These are phyloP conservation scores for Acanthamoeba lenticulata DNA, from an alignment of 208 protist genomes.

Conservation along the genomic window DNA sequence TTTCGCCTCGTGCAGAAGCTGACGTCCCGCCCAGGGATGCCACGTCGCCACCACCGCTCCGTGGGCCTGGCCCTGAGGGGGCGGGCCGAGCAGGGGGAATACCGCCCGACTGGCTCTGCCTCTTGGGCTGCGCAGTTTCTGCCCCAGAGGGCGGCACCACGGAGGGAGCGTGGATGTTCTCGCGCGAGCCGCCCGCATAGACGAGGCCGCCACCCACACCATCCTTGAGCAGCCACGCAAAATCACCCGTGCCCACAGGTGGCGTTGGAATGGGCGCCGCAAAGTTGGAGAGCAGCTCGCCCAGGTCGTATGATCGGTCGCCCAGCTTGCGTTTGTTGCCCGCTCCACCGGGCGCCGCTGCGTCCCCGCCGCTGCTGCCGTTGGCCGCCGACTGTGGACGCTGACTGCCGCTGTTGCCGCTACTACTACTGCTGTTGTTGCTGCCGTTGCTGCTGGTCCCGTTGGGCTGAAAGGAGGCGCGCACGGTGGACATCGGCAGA, in stretches of 20 bases:
- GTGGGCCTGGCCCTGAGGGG: too few relatives aligned
- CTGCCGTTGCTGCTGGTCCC: not conserved
- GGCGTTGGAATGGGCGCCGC: not conserved
- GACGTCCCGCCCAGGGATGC: too few relatives aligned
- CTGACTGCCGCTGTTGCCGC: not conserved
- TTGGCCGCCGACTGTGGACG: not conserved
- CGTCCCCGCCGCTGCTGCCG: not conserved
- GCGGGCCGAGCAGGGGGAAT: too few relatives aligned
- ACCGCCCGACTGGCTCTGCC: too few relatives aligned
- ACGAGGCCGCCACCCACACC: not conserved
- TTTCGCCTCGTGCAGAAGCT: too few relatives aligned
- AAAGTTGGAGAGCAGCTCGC: not conserved
- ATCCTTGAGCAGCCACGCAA: slow-evolving; percentile 8
- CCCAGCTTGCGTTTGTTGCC: not conserved
- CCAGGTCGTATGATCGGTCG: not conserved
- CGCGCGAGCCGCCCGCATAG: not conserved
- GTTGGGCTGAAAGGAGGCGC: not conserved
- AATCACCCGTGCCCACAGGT: not conserved
- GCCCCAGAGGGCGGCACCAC: too few relatives aligned
- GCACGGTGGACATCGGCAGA: not conserved
- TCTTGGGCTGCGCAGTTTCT: too few relatives aligned
- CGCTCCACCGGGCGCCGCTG: not conserved
- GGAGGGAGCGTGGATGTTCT: too few relatives aligned
- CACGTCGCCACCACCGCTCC: too few relatives aligned
- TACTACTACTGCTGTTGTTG: not conserved